A percentile compares a stretch with the other conserved stretches of the same genome.
phyloP scores from a whole-genome alignment of 208 protist species.

The Trichomonas tenax region DNA sequence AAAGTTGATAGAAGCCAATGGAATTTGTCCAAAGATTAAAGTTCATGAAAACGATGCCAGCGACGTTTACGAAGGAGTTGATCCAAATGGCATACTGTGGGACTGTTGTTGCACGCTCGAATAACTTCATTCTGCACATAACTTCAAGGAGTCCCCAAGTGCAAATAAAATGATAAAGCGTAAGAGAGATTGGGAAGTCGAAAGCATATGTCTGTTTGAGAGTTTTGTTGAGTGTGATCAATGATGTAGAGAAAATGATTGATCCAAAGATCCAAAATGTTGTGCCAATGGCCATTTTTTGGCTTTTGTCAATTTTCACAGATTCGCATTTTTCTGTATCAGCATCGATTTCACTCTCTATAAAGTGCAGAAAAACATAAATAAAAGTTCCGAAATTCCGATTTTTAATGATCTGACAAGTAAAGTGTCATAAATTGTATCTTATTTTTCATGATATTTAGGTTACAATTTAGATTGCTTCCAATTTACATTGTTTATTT shows the following conservation, averaged over 20 bases:
- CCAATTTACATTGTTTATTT: too few species aligned
- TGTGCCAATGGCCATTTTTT: neutral
- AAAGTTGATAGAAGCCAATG: constrained; percentile 19
- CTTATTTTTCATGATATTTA: too few species aligned
- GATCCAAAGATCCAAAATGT: neutral
- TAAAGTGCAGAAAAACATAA: too few species aligned
- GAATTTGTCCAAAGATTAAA: constrained; percentile 20
- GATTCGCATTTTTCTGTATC: too few species aligned
- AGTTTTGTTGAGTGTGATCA: neutral
- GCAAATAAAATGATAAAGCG: neutral
- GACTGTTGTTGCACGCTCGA: neutral
- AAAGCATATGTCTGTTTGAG: neutral
- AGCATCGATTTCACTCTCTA: too few species aligned
- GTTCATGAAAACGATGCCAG: neutral
- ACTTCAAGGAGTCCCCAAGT: neutral
- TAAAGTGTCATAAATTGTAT: too few species aligned
- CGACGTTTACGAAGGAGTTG: neutral
- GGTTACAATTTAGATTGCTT: too few species aligned
- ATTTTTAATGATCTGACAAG: too few species aligned
- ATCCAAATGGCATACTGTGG: neutral
- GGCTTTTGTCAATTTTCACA: too few species aligned
- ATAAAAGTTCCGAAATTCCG: too few species aligned
- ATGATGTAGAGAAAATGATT: neutral
- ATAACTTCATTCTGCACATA: neutral
- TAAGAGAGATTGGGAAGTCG: neutral